phyloP scores from a whole-genome alignment of 176 grass and related monocot species.

The Elaeis guineensis region DNA sequence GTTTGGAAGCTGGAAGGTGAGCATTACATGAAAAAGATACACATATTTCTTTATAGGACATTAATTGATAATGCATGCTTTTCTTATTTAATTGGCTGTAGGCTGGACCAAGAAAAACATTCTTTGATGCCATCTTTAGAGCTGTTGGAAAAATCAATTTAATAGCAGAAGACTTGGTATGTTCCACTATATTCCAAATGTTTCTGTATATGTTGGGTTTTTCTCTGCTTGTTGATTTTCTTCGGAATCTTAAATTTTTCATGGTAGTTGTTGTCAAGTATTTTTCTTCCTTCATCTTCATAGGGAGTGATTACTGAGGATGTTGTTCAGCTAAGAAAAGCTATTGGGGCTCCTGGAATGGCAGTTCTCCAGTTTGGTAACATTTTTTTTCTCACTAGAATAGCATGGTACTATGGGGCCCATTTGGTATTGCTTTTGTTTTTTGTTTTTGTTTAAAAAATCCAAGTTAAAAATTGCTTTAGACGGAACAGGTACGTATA shows the following conservation, averaged over 20 bases:
- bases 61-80: slow-evolving; percentile 23
- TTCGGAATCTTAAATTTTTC: too few relatives aligned
- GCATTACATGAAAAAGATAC: slow-evolving; percentile 20
- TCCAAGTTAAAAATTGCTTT: too few relatives aligned
- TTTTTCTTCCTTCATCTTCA: slow-evolving; percentile 6
- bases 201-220: not conserved
- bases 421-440: too few relatives aligned
- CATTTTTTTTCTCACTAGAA: too few relatives aligned
- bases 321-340: slow-evolving; percentile 84
- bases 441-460: too few relatives aligned
- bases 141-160: slow-evolving; percentile 74
- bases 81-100: slow-evolving; percentile 58
- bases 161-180: slow-evolving; percentile 93
- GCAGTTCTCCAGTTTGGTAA: slow-evolving; percentile 96
- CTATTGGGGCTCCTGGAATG: slow-evolving; percentile 87
- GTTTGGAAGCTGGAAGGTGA: slow-evolving; percentile 85
- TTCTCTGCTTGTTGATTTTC: slow-evolving; percentile 12
- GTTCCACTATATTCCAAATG: not conserved
- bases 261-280: too few relatives aligned
- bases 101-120: slow-evolving; percentile 92
- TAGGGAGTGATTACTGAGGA: slow-evolving; percentile 97
- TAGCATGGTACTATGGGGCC: too few relatives aligned
- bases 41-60: slow-evolving; percentile 1
- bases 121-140: slow-evolving; percentile 78
- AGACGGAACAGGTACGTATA: too few relatives aligned